These are phyloP conservation scores for Sequoiadendron giganteum DNA, from an alignment of 75 land plant genomes.

Conservation along the genomic window DNA sequence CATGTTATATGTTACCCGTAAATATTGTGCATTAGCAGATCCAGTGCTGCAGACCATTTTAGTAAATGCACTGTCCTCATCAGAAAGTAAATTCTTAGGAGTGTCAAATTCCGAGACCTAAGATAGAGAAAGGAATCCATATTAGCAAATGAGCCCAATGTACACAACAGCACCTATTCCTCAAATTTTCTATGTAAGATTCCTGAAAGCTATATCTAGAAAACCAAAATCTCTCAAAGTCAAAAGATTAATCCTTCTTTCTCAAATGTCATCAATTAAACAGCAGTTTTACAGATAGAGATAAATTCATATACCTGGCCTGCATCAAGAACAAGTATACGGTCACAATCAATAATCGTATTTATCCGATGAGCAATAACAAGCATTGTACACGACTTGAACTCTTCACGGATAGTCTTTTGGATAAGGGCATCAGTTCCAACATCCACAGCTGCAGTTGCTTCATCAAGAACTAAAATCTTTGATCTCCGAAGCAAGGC, in stretches of 20 bases:
- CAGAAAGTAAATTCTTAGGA: conserved; percentile 62
- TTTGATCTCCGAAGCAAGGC: conserved; percentile 91
- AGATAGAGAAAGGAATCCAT: neutral
- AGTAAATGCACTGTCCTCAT: conserved; percentile 76
- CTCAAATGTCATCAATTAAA: neutral
- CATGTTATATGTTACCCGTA: conserved; percentile 35
- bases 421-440: conserved; percentile 96
- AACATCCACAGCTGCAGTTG: conserved; percentile 99
- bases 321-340: conserved; percentile 80
- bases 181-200: neutral
- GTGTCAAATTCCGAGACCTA: conserved; percentile 85
- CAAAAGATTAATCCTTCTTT: neutral
- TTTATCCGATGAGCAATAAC: conserved; percentile 96
- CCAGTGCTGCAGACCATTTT: conserved; percentile 98
- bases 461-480: conserved; percentile 99
- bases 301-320: conserved; percentile 54
- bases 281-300: neutral
- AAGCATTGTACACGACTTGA: conserved; percentile 96
- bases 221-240: neutral
- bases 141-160: neutral
- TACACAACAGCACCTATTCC: neutral
- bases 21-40: conserved; percentile 90
- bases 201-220: neutral
- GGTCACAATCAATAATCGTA: conserved; percentile 94
- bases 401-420: conserved; percentile 97